Evolutionary conservation across 2,329 filamentous ascomycete species (phyloP).

Genomic region (Neofusicoccum kwambonambiense): DNA sequence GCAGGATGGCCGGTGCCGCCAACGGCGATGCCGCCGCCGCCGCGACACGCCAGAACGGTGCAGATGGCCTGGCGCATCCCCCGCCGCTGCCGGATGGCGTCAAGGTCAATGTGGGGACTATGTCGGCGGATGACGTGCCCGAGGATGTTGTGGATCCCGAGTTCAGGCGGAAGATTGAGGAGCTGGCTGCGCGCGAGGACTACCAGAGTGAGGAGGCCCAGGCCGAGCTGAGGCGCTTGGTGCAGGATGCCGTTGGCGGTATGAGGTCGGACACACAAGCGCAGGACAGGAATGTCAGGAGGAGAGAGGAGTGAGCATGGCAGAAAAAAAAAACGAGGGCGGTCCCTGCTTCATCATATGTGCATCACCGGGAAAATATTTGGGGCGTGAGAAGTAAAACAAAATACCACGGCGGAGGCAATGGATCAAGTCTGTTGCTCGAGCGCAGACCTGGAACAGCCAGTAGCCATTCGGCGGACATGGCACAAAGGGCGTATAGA

Average conservation of each 20-base stretch:
- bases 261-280: conserved; percentile 43
- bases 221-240: conserved; percentile 70
- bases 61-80: conserved; percentile 40
- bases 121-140: conserved; percentile 55
- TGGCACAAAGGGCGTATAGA: too few relatives aligned
- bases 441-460: too few relatives aligned
- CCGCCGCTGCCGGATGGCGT: conserved; percentile 73
- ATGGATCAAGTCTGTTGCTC: too few relatives aligned
- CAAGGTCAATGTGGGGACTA: conserved; percentile 72
- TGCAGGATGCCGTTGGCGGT: conserved; percentile 75
- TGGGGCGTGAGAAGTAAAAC: too few relatives aligned
- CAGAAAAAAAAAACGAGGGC: too few relatives aligned
- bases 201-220: conserved; percentile 82
- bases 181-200: conserved; percentile 78
- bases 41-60: conserved; percentile 22
- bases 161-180: conserved; percentile 82
- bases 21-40: conserved; percentile 23
- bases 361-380: too few relatives aligned
- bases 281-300: conserved; percentile 16
- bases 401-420: too few relatives aligned
- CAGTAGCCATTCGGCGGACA: too few relatives aligned
- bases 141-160: conserved; percentile 68
- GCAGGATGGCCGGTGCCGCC: conserved; percentile 28
- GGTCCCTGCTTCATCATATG: too few relatives aligned
- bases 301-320: conserved; percentile 7